These are phyloP conservation scores for Ceratocystiopsis sp. DNA, from an alignment of 2,329 filamentous ascomycete species.

Conservation along the genomic window DNA sequence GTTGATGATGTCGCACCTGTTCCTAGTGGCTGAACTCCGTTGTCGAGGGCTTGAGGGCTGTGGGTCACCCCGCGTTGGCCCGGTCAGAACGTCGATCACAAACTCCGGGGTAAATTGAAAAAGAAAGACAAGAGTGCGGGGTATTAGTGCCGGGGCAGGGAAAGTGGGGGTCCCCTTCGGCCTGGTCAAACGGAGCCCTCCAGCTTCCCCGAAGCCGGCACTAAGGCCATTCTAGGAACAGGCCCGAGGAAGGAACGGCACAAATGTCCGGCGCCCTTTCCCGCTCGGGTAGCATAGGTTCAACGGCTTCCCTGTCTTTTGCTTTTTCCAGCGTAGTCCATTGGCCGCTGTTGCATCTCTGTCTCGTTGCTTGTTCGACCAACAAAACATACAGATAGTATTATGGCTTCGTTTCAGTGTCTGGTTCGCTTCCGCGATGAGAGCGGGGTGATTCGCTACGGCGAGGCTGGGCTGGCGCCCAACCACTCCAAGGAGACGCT, in stretches of 20 bases:
- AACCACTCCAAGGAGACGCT: constrained; percentile 1
- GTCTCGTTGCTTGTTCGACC: background rate
- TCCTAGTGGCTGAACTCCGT: too few species aligned
- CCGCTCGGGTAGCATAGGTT: too few species aligned
- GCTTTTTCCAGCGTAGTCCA: background rate
- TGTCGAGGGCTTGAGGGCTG: too few species aligned
- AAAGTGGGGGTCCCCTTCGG: too few species aligned
- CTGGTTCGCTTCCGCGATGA: constrained; percentile 4
- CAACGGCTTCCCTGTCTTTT: too few species aligned
- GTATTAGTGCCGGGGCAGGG: too few species aligned
- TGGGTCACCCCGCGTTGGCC: too few species aligned
- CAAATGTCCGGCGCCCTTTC: background rate
- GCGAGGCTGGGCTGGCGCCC: constrained; percentile 1
- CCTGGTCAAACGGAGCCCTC: too few species aligned
- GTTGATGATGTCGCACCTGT: too few species aligned
- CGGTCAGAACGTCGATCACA: too few species aligned
- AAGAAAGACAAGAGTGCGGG: too few species aligned
- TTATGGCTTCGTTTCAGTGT: background rate
- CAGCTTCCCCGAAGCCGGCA: background rate
- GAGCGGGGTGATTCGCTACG: background rate
- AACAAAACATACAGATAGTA: background rate
- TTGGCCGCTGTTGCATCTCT: background rate
- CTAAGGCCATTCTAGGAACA: background rate
- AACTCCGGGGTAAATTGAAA: too few species aligned
- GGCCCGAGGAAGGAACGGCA: background rate